Evolutionary conservation across 257 asterid species (phyloP).

Genomic region (Anisodus tanguticus): DNA sequence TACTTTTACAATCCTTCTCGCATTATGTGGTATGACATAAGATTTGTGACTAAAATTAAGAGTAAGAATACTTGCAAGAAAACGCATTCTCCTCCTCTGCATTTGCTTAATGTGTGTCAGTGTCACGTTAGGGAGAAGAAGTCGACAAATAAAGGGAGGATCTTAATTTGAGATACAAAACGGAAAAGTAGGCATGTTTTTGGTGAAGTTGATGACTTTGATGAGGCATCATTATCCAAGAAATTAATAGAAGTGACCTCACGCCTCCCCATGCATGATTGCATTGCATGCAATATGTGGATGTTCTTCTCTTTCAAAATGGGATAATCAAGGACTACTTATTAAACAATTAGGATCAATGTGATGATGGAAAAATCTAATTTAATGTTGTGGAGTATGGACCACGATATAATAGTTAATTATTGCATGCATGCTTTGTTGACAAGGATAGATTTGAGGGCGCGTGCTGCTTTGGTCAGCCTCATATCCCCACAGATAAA

Average conservation of each 20-base stretch:
- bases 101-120: conserved; percentile 19
- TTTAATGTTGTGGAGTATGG: neutral
- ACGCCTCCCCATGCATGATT: neutral
- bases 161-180: conserved; percentile 10
- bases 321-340: neutral
- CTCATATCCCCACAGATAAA: conserved; percentile 8
- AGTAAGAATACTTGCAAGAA: neutral
- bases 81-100: conserved; percentile 10
- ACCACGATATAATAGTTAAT: neutral
- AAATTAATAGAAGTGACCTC: neutral
- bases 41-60: neutral
- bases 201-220: neutral
- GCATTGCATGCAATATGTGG: neutral
- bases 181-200: conserved; percentile 15
- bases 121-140: conserved; percentile 14
- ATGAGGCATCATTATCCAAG: conserved; percentile 14
- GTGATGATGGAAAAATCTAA: neutral
- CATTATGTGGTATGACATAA: neutral
- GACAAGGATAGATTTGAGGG: neutral
- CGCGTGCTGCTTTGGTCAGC: conserved; percentile 10
- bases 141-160: neutral
- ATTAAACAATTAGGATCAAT: conserved; percentile 2
- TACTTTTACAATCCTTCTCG: neutral
- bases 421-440: conserved; percentile 18
- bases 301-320: neutral